Percentiles rank a stretch among this genome's conserved stretches.
Evolutionary conservation across 306 rosid species (phyloP).

Genomic region (Ochetophila trinervis): DNA sequence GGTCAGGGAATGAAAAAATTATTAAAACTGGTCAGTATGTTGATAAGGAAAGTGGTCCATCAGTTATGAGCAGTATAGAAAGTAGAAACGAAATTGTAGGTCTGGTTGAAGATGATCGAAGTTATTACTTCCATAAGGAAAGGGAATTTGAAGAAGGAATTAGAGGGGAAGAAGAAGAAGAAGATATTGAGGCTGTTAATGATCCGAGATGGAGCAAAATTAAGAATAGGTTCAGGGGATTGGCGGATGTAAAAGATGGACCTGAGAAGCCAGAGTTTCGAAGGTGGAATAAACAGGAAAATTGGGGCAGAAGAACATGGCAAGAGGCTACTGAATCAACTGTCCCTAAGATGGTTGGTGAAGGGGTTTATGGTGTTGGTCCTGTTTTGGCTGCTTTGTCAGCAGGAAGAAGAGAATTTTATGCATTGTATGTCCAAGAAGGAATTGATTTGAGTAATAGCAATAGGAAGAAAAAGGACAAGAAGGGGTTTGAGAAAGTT

Average conservation of each 20-base stretch:
- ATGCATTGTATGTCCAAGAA: slow-evolving; percentile 76
- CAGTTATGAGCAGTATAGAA: slow-evolving; percentile 23
- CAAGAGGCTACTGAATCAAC: slow-evolving; percentile 77
- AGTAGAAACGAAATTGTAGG: slow-evolving; percentile 27
- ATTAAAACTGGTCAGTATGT: slow-evolving; percentile 29
- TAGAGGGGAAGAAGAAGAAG: slow-evolving; percentile 47
- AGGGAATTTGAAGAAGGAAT: slow-evolving; percentile 29
- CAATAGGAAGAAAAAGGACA: slow-evolving; percentile 93
- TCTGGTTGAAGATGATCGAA: slow-evolving; percentile 31
- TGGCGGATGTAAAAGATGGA: slow-evolving; percentile 42
- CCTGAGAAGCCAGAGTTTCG: slow-evolving; percentile 56
- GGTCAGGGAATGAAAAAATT: slow-evolving; percentile 35
- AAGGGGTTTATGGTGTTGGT: slow-evolving; percentile 89
- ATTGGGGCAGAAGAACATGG: slow-evolving; percentile 86
- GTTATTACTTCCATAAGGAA: slow-evolving; percentile 23
- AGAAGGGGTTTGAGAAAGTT: slow-evolving; percentile 84
- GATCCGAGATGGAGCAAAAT: slow-evolving; percentile 90
- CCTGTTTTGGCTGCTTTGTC: slow-evolving; percentile 95
- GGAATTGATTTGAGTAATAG: slow-evolving; percentile 81
- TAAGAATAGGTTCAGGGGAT: slow-evolving; percentile 49
- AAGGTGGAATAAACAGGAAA: slow-evolving; percentile 77
- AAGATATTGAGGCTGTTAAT: slow-evolving; percentile 45
- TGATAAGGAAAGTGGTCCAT: slow-evolving; percentile 29
- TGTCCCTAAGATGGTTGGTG: slow-evolving; percentile 80
- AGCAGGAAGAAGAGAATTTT: slow-evolving; percentile 88